A percentile compares a stretch with the other conserved stretches of the same genome.
These are phyloP conservation scores for Colletotrichum tanaceti DNA, from an alignment of 2,329 filamentous ascomycete species.

Conservation along the genomic window DNA sequence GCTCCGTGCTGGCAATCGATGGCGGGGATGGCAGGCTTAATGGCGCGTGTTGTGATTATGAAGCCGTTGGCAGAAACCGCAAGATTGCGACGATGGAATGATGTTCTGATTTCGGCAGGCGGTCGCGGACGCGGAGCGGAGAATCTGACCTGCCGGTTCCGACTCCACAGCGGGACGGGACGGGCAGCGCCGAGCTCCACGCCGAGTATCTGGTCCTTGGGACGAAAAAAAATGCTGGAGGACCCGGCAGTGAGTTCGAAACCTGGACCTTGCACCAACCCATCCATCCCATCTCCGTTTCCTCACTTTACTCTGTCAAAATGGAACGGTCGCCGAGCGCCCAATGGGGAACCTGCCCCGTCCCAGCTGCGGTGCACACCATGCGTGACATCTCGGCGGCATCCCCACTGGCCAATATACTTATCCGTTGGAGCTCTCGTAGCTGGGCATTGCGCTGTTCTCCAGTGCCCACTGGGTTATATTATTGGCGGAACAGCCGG, in stretches of 20 bases:
- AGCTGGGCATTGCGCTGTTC: not conserved
- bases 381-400: not conserved
- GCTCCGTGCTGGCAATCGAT: slow-evolving; percentile 23
- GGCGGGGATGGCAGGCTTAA: slow-evolving; percentile 21
- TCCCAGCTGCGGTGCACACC: slow-evolving; percentile 9
- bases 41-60: slow-evolving; percentile 35
- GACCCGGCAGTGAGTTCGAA: slow-evolving; percentile 33
- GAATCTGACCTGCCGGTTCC: not conserved
- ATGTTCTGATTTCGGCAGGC: slow-evolving; percentile 33
- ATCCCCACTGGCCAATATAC: slow-evolving; percentile 5
- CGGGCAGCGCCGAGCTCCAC: slow-evolving; percentile 40
- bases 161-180: slow-evolving; percentile 39
- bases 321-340: slow-evolving; percentile 19
- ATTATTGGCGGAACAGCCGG: not conserved
- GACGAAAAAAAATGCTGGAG: slow-evolving; percentile 34
- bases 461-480: not conserved
- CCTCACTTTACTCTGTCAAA: slow-evolving; percentile 17
- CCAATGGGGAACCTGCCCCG: slow-evolving; percentile 7
- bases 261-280: slow-evolving; percentile 40
- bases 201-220: slow-evolving; percentile 32
- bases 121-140: slow-evolving; percentile 16
- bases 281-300: slow-evolving; percentile 16
- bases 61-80: slow-evolving; percentile 43
- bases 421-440: not conserved
- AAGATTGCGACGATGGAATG: slow-evolving; percentile 37